Evolutionary conservation across 2,329 filamentous ascomycete species (phyloP).

Genomic region (Fusarium siculi): DNA sequence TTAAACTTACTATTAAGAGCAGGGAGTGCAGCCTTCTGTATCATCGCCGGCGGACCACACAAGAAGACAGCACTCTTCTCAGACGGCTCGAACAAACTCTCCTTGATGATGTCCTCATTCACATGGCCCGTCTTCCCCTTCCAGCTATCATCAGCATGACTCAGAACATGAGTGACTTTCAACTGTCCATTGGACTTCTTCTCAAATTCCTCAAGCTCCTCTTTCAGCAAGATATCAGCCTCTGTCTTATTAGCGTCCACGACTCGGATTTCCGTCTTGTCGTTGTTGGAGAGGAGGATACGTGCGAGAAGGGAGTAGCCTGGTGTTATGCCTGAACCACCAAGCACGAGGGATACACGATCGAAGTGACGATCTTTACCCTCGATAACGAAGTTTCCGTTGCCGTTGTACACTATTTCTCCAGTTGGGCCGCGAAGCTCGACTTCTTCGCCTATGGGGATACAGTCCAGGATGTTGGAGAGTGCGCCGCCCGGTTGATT

Average conservation of each 20-base stretch:
- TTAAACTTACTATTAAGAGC: not conserved
- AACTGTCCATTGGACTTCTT: conserved; percentile 45
- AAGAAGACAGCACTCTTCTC: not conserved
- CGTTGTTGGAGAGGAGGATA: conserved; percentile 49
- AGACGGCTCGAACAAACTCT: not conserved
- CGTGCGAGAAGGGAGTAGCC: conserved; percentile 61
- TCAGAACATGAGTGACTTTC: not conserved
- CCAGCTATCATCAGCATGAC: not conserved
- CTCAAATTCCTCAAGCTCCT: conserved; percentile 55
- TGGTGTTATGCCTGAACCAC: conserved; percentile 62
- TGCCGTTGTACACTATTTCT: conserved; percentile 60
- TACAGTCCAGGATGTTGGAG: not conserved
- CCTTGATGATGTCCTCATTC: not conserved
- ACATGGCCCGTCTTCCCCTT: not conserved
- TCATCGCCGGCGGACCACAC: not conserved
- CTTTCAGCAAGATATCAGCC: conserved; percentile 57
- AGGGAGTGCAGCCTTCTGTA: not conserved
- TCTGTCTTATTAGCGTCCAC: conserved; percentile 61
- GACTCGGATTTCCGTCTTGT: conserved; percentile 53
- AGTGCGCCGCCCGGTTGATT: not conserved
- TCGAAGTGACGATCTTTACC: conserved; percentile 54
- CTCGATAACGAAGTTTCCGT: conserved; percentile 58
- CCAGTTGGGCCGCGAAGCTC: conserved; percentile 64
- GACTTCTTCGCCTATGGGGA: not conserved
- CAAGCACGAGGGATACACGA: conserved; percentile 59